phyloP scores from a whole-genome alignment of 148 eudicot genomes.

The Pouteria glomerata region DNA sequence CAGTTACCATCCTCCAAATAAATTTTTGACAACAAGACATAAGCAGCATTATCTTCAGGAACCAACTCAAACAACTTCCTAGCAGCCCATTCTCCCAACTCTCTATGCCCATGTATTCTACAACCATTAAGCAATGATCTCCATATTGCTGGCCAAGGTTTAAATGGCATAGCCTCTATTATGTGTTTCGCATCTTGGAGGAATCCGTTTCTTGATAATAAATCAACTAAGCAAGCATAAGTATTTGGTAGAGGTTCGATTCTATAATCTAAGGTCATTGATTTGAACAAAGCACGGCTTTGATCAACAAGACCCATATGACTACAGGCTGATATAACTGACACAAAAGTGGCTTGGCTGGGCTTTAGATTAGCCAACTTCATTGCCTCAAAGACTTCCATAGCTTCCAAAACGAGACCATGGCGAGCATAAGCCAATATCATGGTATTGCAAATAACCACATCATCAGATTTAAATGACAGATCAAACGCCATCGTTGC shows the following conservation, averaged over 20 bases:
- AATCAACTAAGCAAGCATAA: conserved; percentile 25
- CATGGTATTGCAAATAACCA: conserved; percentile 22
- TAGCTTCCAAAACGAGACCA: conserved; percentile 22
- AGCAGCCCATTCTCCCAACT: conserved; percentile 16
- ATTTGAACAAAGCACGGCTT: conserved; percentile 20
- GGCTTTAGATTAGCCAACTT: conserved; percentile 14
- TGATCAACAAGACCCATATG: conserved; percentile 23
- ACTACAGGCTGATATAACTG: conserved; percentile 23
- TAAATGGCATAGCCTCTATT: conserved; percentile 20
- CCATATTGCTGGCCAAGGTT: conserved; percentile 32
- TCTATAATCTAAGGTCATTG: conserved; percentile 20
- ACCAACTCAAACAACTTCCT: conserved; percentile 12
- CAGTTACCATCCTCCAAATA: conserved; percentile 18
- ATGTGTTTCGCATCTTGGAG: conserved; percentile 16
- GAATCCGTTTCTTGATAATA: conserved; percentile 25
- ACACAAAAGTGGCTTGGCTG: conserved; percentile 24
- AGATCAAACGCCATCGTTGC: conserved; percentile 13
- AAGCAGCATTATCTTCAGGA: conserved; percentile 13
- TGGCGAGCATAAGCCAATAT: conserved; percentile 24
- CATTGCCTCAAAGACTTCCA: conserved; percentile 21
- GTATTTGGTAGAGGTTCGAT: conserved; percentile 18
- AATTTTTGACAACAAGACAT: conserved; percentile 18
- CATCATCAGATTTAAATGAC: conserved; percentile 13
- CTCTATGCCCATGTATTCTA: conserved; percentile 21
- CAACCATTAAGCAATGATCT: conserved; percentile 29